Base-by-base conservation (phyloP, 257 asterid genomes). In the Primulina eburnea region DNA sequence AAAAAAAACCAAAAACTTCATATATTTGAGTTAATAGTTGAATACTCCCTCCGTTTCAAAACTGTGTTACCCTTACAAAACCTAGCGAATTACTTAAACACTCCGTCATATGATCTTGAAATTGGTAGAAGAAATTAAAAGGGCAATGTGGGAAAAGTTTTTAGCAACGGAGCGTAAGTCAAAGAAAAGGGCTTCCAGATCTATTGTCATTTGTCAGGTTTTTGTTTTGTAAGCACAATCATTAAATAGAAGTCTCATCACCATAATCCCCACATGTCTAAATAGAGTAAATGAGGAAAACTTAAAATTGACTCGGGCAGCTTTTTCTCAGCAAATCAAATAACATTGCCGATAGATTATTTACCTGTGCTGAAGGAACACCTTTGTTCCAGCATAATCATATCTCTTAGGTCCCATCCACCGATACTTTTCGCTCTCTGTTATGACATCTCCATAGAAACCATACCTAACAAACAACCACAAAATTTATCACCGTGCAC, bases 351-450 rank as follows among this genome's bases (percentile, higher is more conserved):
- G 53, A 77, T 69, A 63, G 26, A 73, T 69, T 72, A 59, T 86
- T 66, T 86, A 94, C 97, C 88, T 91, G 65, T 91, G 99, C 73
- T 88, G 92, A 73, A 94, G 99, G 79, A 94, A 94, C 78, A 93
- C 97, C 83, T 89, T 93, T n/a, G 99, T 93, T 72, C 99, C 99
- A 0, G 97, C 97, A 65, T 79, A 90, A 80, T 94, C 99, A 71
- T 94, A 94, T 60, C 96, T 82, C 71, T 82, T 86, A 2, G 99
- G 99, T 65, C 99, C 99, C 99, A 94, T 89, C 99, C 99, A 91
- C 32, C 99, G 87, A 77, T 85, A 84, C 71, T 90, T 90, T 76
- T 94, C 97, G 50, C 99, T 94, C 87, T 94, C 99, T 10, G 91
- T 86, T 40, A 94, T 88, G 80, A 94, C 97, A 84, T 94, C 99